Conservation (phyloP, 352 stramenopile species). For the Globisporangium cylindrosporum region DNA sequence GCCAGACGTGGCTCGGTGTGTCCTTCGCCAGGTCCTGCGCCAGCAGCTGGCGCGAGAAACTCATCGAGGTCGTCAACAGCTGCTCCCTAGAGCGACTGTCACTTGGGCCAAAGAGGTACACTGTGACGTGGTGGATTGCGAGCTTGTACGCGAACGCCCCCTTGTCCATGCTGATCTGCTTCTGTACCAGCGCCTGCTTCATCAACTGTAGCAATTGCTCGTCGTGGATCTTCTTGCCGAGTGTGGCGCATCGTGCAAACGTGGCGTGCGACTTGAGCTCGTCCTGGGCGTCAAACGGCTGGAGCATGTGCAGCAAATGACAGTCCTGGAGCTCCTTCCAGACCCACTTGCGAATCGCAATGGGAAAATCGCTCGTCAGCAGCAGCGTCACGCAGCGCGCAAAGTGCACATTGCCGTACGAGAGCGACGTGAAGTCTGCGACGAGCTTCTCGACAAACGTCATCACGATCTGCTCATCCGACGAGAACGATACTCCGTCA, state of each 20-base stretch:
- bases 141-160: constrained; percentile 58
- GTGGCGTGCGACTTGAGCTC: constrained; percentile 13
- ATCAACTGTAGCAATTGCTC: constrained; percentile 46
- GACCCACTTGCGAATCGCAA: constrained; percentile 53
- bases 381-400: constrained; percentile 62
- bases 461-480: constrained; percentile 50
- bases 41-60: constrained; percentile 45
- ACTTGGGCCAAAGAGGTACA: constrained; percentile 34
- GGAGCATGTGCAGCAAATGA: constrained; percentile 48
- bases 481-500: constrained; percentile 29
- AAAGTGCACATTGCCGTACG: constrained; percentile 67
- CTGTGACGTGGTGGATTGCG: constrained; percentile 53
- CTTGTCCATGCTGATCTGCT: constrained; percentile 28
- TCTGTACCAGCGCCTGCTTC: constrained; percentile 38
- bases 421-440: constrained; percentile 63
- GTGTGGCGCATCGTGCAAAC: constrained; percentile 34
- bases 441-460: constrained; percentile 68
- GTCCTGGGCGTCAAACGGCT: constrained; percentile 30
- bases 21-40: constrained; percentile 33
- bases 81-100: too few relatives aligned
- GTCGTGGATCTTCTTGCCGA: constrained; percentile 23
- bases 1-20: constrained; percentile 40
- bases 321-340: constrained; percentile 68
- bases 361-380: constrained; percentile 51
- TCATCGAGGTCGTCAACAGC: constrained; percentile 26